Evolutionary conservation across 139 green algal species (phyloP).

Genomic region (Nannochloris sp.): DNA sequence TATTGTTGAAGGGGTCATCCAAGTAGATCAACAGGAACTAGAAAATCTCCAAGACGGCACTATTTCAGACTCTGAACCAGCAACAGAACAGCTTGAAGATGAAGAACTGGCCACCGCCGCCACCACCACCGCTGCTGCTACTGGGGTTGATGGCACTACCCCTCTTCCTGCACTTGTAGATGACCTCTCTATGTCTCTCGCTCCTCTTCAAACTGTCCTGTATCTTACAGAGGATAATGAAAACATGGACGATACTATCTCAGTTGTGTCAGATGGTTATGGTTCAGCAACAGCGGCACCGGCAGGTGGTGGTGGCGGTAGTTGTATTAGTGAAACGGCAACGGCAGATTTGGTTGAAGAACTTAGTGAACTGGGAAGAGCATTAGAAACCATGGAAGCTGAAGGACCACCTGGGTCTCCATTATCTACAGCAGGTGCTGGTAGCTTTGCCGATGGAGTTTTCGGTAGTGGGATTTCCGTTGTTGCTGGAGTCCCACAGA

Average conservation of each 20-base stretch:
- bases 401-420: constrained; percentile 1
- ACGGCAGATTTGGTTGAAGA: constrained; percentile 18
- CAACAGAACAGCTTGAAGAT: no score
- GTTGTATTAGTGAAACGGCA: neutral
- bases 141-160: neutral
- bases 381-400: constrained; percentile 19
- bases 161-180: neutral
- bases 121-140: neutral
- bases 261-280: constrained; percentile 26
- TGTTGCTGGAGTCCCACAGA: no score
- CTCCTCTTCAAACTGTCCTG: neutral
- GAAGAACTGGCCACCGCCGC: neutral
- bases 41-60: no score
- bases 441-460: no score
- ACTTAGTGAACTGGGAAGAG: constrained; percentile 21
- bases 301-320: neutral
- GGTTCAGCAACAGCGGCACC: no score
- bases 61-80: no score
- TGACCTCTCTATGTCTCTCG: neutral
- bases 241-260: constrained; percentile 12
- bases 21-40: no score
- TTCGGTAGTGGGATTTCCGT: no score
- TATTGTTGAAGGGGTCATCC: no score
- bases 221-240: constrained; percentile 21
- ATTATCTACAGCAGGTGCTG: neutral